Evolutionary conservation across 2,329 filamentous ascomycete species (phyloP), one percentile per base, ranked within the genome.

Genomic region (Dichotomopilus funicola): DNA sequence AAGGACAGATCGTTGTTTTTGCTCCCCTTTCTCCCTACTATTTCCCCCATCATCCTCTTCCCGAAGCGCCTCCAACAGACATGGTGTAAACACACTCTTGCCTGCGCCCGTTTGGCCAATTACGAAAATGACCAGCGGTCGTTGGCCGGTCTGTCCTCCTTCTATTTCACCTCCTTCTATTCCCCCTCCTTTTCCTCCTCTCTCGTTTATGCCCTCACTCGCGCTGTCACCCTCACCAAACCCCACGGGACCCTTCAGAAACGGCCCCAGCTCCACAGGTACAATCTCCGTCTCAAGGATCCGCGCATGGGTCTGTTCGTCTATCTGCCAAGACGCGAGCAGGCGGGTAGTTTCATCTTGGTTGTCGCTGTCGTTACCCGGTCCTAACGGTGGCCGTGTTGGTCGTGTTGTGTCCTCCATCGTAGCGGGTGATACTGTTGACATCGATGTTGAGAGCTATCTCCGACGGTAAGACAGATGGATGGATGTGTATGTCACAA

Each of bases 41-140:
- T 9, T 12, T 12, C 37, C 37, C 37, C 8, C 37, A 8, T 12
- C 37, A 8, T 38, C 37, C 37, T 38, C 37, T 12, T 38, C 37
- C 37, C 51, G 12, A 33, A 77, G 62, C 46, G 71, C 70, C 4
- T 58, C 48, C 13, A 68, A 65, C 49, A 78, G 64, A 37, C 64
- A 61, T 2, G 73, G 74, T 9, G 74, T 71, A 1, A 73, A 68
- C 53, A 70, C 70, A 12, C 75, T 77, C 57, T 78, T 78, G 51
- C 76, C 75, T 11, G 76, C 73, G 62, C 76, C 75, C 5, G 75
- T 78, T 61, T 77, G 76, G 58, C 75, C 75, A 33, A 76, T 70
- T 11, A 75, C 65, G 19, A 78, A 66, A 46, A 78, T 63, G 37
- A 72, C 75, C 11, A 75, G 65, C 40, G 73, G 72, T 8, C 40